Evolutionary conservation across 805 yeast genomes (phyloP).

Genomic region (Wickerhamiella kazuoi): DNA sequence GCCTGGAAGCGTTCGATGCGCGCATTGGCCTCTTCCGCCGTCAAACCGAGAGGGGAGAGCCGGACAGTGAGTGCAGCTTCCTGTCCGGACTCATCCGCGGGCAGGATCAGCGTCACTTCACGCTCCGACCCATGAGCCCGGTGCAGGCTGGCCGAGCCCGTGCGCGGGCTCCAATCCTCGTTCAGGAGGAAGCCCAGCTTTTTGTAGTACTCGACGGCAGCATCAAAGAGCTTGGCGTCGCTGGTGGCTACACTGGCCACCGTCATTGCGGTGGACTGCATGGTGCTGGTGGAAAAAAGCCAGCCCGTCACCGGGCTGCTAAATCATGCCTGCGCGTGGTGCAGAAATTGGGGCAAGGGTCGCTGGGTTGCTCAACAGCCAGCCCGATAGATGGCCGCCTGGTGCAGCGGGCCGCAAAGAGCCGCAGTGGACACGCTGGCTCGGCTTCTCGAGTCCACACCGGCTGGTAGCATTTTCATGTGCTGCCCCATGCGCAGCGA

Average conservation of each 20-base stretch:
- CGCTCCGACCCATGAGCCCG: slow-evolving; percentile 13
- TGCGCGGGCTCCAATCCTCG: slow-evolving; percentile 21
- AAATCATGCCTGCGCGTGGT: no score
- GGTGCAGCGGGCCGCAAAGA: no score
- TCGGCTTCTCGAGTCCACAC: no score
- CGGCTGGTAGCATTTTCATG: no score
- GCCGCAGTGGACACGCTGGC: no score
- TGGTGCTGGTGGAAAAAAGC: background rate
- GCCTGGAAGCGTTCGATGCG: slow-evolving; percentile 11
- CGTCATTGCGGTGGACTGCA: slow-evolving; percentile 20
- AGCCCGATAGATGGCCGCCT: background rate
- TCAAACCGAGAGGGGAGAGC: slow-evolving; percentile 15
- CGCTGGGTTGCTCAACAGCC: background rate
- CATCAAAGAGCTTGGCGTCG: slow-evolving; percentile 25
- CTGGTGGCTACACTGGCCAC: slow-evolving; percentile 28
- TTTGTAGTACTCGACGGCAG: slow-evolving; percentile 41
- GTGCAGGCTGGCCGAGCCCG: slow-evolving; percentile 8
- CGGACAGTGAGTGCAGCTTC: slow-evolving; percentile 20
- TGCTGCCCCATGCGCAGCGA: no score
- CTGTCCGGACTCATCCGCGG: slow-evolving; percentile 9
- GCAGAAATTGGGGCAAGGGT: background rate
- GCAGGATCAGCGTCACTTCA: slow-evolving; percentile 18
- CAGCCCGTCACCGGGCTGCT: no score
- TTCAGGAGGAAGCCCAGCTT: slow-evolving; percentile 25
- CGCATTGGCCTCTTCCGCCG: slow-evolving; percentile 10